These are phyloP conservation scores for Castanea sativa DNA, from an alignment of 306 rosid genomes.

Conservation along the genomic window DNA sequence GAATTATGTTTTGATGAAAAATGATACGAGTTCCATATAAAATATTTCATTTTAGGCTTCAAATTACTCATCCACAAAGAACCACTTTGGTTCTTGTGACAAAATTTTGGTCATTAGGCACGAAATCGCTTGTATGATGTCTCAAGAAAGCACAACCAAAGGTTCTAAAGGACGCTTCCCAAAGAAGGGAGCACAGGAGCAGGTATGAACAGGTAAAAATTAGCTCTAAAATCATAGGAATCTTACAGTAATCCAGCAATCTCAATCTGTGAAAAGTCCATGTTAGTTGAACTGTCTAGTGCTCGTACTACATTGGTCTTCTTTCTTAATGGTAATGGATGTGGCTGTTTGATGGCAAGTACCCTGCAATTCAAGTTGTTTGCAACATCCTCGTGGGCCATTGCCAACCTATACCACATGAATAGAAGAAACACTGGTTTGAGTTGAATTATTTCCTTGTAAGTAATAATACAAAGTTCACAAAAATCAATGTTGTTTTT, in stretches of 20 bases:
- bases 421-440: conserved; percentile 34
- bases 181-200: not conserved
- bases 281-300: conserved; percentile 52
- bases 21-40: no score
- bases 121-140: no score
- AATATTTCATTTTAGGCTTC: no score
- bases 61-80: no score
- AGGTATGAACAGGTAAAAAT: not conserved
- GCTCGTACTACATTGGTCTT: conserved; percentile 25
- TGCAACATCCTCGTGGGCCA: conserved; percentile 39
- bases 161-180: no score
- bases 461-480: not conserved
- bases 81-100: no score
- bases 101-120: no score
- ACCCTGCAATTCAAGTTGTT: conserved; percentile 72
- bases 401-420: conserved; percentile 55
- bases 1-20: no score
- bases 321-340: conserved; percentile 19
- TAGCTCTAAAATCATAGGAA: not conserved
- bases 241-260: conserved; percentile 61
- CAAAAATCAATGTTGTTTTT: conserved; percentile 7
- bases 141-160: no score
- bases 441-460: conserved; percentile 20
- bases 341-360: conserved; percentile 70
- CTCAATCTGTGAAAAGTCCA: conserved; percentile 81